A percentile compares a stretch with the other conserved stretches of the same genome.
phyloP scores from a whole-genome alignment of 805 yeast species.

The Lipomyces oligophaga region DNA sequence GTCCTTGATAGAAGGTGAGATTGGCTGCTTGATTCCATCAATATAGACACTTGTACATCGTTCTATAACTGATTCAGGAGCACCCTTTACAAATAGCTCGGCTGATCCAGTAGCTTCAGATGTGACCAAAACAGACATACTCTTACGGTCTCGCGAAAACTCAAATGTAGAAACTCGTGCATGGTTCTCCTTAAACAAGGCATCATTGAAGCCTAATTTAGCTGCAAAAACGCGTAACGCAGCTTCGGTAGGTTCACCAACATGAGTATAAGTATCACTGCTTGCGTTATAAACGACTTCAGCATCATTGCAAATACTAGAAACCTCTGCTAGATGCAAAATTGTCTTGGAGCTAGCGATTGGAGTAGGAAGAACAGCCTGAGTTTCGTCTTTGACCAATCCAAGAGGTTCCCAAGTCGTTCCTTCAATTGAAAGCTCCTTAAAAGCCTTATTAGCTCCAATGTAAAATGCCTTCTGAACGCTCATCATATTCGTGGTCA shows the following conservation, averaged over 20 bases:
- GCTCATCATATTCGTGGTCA: conserved; percentile 43
- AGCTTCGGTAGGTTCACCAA: conserved; percentile 58
- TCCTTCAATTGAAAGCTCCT: conserved; percentile 42
- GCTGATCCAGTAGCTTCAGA: conserved; percentile 28
- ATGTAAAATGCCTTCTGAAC: conserved; percentile 37
- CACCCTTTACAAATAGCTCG: conserved; percentile 49
- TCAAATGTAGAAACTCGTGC: conserved; percentile 41
- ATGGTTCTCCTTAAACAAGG: conserved; percentile 20
- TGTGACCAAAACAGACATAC: conserved; percentile 50
- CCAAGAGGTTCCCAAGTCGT: conserved; percentile 27
- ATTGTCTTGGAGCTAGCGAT: conserved; percentile 10
- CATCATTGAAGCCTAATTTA: conserved; percentile 36
- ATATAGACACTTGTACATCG: conserved; percentile 43
- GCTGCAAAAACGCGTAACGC: conserved; percentile 45
- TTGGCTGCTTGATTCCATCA: conserved; percentile 30
- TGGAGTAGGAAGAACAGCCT: conserved; percentile 29
- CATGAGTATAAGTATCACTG: conserved; percentile 35
- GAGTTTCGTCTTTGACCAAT: conserved; percentile 30
- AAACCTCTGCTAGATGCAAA: conserved; percentile 41
- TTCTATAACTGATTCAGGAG: conserved; percentile 49
- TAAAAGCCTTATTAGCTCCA: conserved; percentile 35
- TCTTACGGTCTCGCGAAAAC: conserved; percentile 49
- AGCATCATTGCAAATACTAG: conserved; percentile 43
- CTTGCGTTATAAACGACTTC: conserved; percentile 35
- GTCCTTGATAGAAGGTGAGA: conserved; percentile 38